Base-by-base conservation (phyloP, 2,329 filamentous ascomycete species). In the Bimuria novae-zelandiae region DNA sequence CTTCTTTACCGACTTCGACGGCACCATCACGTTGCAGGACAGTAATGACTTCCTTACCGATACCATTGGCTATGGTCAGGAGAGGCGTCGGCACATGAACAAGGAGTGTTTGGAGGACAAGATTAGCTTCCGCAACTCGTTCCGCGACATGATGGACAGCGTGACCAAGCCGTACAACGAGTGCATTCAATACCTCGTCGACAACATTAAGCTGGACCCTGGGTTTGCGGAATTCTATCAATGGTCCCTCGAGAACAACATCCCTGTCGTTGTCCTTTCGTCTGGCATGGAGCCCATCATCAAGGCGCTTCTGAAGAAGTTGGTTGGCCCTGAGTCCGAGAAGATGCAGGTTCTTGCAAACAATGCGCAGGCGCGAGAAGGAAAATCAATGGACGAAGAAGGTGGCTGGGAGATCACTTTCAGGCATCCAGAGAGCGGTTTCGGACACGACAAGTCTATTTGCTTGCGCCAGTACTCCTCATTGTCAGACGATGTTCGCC, bases 1-100 rank as follows among this genome's bases (percentile, higher is more conserved):
- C 80, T 97, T 99, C 84, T 97, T 97, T 81, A 96, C 92, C 64
- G 94, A 99, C 78, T 97, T 97, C 72, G 94, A 99, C 76, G 94
- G 94, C 68, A 97, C 92, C 49, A 93, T 97, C 72, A 97, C 93
- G 43, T 82, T 86, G 52, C 79, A 84, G 68, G 85, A 88, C 74
- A 86, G 82, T 77, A 88, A 88, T 80, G 85, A 88, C 71, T 86
- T 77, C 67, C 79, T 88, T 78, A 97, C 92, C 52, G 94, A 97
- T 79, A 94, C 90, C 76, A 83, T 97, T 56, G 94, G 94, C 57
- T 96, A 88, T 71, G 94, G 94, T 45, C 69, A 75, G 23, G 85
- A 83, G 57, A 83, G 85, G 62, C 90, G 94, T 59, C 82, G 82
- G 51, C 76, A 87, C 70, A 84, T 86, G 60, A 96, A 96, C 77